Base-by-base conservation (phyloP, 2,329 filamentous ascomycete genomes). In the Cytospora piceae region DNA sequence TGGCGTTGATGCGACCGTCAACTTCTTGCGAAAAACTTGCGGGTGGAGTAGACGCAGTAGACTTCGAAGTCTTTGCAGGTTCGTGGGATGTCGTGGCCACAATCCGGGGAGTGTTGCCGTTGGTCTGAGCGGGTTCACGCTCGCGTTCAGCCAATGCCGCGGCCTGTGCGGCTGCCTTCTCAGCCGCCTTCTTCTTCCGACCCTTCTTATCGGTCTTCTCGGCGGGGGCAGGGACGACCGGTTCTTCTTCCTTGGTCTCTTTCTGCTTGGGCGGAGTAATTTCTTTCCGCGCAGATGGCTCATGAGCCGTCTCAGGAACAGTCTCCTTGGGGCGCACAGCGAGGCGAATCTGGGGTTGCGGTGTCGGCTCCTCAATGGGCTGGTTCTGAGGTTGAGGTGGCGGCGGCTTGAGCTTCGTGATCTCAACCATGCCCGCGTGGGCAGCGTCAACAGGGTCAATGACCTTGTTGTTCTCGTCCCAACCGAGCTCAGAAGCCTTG, bases 391-490 rank as follows among this genome's bases (percentile, higher is more conserved):
- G 73, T 5, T 79, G 83, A 72, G 74, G 78, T 75, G 73, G 81
- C 37, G 80, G 76, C 56, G 78, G 76, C 75, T 85, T 85, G 46
- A 97, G 83, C 72, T 92, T 90, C 39, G 87, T 84, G 60, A 97
- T 89, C 51, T 87, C 87, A 66, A 97, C 91, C 32, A 91, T 80
- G 11, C 91, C 92, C 63, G 87, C 84, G 61, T 89, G 83, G 54
- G 92, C 83, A 2, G 92, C 94, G 76, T 96, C 89, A 49, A 95
- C 86, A 0, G 90, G 85, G 62, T 89, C 82, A 49, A 97, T 82
- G 61, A 96, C 91, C 81, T 96, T 96, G 78, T 93, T 94, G 68
- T 97, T 92, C 71, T 88, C 87, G 71, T 90, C 90, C 94, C 94
- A 98, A 34, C 96, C 95, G 58, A 99, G 83, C 77, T 98, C 94